phyloP scores from a whole-genome alignment of 352 stramenopile species.

The Pythium brachiatum region DNA sequence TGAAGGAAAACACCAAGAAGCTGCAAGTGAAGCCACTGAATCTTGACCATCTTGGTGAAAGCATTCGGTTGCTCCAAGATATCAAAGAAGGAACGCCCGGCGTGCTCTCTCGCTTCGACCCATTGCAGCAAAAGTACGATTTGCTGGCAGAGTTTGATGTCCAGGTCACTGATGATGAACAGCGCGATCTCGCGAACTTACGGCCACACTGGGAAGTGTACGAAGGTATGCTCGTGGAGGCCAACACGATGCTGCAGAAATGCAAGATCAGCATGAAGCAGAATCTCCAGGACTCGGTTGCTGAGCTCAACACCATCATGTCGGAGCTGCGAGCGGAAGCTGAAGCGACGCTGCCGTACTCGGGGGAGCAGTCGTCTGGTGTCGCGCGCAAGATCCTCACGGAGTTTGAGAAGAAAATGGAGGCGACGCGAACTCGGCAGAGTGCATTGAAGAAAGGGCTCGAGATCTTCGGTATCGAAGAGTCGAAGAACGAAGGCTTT shows the following conservation, averaged over 20 bases:
- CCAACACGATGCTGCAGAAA: conserved; percentile 90
- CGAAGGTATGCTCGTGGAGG: conserved; percentile 78
- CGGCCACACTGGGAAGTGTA: conserved; percentile 83
- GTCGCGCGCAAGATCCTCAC: conserved; percentile 58
- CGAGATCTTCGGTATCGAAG: conserved; percentile 91
- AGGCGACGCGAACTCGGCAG: conserved; percentile 63
- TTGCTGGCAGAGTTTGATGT: conserved; percentile 87
- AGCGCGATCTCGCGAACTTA: conserved; percentile 65
- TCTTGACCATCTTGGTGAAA: conserved; percentile 91
- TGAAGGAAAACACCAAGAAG: conserved; percentile 86
- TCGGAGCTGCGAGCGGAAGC: conserved; percentile 74
- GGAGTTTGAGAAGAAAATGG: conserved; percentile 90
- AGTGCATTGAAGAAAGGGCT: conserved; percentile 85
- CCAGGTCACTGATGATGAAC: conserved; percentile 85
- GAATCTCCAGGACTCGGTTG: conserved; percentile 90
- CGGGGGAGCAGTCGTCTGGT: conserved; percentile 54
- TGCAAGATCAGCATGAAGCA: conserved; percentile 95
- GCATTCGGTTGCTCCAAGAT: conserved; percentile 86
- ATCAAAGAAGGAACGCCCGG: conserved; percentile 77
- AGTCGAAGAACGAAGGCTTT: conserved; percentile 85
- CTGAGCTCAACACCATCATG: conserved; percentile 85
- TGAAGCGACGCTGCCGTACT: conserved; percentile 73
- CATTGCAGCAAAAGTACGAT: conserved; percentile 85
- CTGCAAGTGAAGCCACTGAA: conserved; percentile 83
- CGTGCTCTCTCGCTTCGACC: conserved; percentile 80